A percentile compares a stretch with the other conserved stretches of the same genome.
These are phyloP conservation scores for Penicillium mononematosum DNA, from an alignment of 495 filamentous ascomycete species.

Conservation along the genomic window DNA sequence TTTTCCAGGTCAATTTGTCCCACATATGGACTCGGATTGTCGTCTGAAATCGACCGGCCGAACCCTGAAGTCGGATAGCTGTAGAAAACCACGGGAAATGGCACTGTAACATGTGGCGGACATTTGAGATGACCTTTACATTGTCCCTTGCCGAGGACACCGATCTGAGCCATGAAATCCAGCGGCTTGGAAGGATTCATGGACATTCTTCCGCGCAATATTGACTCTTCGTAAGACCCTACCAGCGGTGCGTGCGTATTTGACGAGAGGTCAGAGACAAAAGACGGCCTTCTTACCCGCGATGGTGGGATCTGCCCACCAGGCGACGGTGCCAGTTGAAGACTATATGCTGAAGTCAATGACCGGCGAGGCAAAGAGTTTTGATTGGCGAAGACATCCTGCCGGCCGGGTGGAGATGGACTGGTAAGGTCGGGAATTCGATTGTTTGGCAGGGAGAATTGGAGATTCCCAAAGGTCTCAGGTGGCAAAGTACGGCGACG, in stretches of 20 bases:
- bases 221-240: conserved; percentile 96
- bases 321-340: conserved; percentile 47
- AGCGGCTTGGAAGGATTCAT: conserved; percentile 92
- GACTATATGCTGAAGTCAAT: conserved; percentile 59
- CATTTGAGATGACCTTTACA: conserved; percentile 85
- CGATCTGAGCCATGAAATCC: conserved; percentile 93
- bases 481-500: conserved; percentile 63
- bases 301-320: conserved; percentile 60
- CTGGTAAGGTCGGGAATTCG: conserved; percentile 19
- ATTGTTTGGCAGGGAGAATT: conserved; percentile 33
- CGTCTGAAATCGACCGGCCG: conserved; percentile 62
- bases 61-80: conserved; percentile 70
- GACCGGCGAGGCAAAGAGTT: conserved; percentile 73
- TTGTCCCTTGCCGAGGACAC: conserved; percentile 84
- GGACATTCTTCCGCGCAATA: conserved; percentile 92
- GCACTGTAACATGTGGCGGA: conserved; percentile 86
- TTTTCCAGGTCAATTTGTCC: conserved; percentile 91
- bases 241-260: conserved; percentile 92
- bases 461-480: conserved; percentile 47
- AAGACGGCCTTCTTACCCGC: conserved; percentile 65
- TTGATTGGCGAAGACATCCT: conserved; percentile 61
- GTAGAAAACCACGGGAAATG: conserved; percentile 97
- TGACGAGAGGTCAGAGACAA: conserved; percentile 70
- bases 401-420: conserved; percentile 27
- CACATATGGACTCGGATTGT: conserved; percentile 94